phyloP scores from a whole-genome alignment of 208 protist genomes.

The Novymonas esmeraldas region DNA sequence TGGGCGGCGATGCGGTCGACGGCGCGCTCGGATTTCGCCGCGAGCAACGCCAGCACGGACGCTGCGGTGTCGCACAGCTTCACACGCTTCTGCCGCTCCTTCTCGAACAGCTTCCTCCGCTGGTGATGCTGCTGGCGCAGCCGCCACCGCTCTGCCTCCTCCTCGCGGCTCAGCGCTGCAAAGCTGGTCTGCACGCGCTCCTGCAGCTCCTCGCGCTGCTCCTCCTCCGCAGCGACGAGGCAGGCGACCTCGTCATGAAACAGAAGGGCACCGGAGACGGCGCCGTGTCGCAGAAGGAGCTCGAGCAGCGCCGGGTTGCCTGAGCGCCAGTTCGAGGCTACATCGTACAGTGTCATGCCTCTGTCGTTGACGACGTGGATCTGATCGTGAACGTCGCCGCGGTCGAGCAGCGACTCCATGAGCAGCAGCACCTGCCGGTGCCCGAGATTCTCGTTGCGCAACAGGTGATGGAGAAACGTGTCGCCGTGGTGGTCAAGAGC shows the following conservation, averaged over 20 bases:
- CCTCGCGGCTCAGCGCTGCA: background rate
- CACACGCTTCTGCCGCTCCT: constrained; percentile 16
- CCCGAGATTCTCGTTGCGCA: constrained; percentile 39
- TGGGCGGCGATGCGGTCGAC: background rate
- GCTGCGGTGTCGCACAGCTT: constrained; percentile 1
- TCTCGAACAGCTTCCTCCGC: constrained; percentile 14
- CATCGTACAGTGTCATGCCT: constrained; percentile 49
- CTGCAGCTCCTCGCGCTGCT: constrained; percentile 8
- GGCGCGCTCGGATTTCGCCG: background rate
- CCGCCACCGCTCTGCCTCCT: background rate
- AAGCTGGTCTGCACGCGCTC: background rate
- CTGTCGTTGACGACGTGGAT: constrained; percentile 38
- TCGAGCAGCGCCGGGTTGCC: constrained; percentile 32
- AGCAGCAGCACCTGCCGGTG: constrained; percentile 32
- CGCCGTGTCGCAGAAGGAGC: constrained; percentile 40
- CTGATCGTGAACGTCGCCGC: constrained; percentile 14
- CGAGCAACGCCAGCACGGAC: background rate
- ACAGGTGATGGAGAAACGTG: constrained; percentile 68
- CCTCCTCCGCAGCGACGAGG: constrained; percentile 19
- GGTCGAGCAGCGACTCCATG: constrained; percentile 38
- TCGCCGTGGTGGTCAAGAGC: constrained; percentile 26
- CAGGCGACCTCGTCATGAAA: constrained; percentile 11
- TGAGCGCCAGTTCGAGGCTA: constrained; percentile 25
- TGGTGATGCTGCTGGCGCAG: constrained; percentile 5
- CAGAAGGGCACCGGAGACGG: constrained; percentile 24